Base-by-base conservation (phyloP, 1,139 yeast species). In the Lodderomyces jiufengensis region DNA sequence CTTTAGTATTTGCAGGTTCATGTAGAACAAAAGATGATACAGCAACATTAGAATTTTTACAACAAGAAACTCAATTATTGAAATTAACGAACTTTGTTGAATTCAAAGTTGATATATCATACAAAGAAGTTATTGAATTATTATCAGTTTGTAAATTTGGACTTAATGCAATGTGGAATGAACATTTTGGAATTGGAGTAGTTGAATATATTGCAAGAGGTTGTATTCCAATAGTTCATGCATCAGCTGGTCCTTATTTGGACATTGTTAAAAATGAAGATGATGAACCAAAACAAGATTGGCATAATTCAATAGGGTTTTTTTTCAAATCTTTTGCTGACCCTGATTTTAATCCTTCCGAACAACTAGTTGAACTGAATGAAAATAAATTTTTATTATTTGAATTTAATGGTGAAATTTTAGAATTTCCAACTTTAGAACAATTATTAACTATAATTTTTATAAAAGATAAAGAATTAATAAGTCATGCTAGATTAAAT, bases 91-190 rank as follows among this genome's bases (percentile, higher is more conserved):
- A 66, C 2, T 60, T 65, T 35, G 76, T 88, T 31, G 77, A 78
- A 33, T 84, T 92, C 49, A 71, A 80, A 3, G 73, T 85, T 6
- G 95, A 92, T 57, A 83, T 92, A 28, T 72, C 87, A 5, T 86
- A 87, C 64, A 70, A 66, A 2, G 73, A 70, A 20, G 80, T 94
- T 13, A 66, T 76, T 30, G 52, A 60, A 24, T 72, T 75, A 44
- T 65, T 94, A 31, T 53, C 67, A n/a, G 61, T 59, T 7, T 77
- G 90, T 2, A 77, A 80, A 27, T 80, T 77, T 49, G 98, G 98
- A 3, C 68, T 92, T 32, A 90, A 94, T 52, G 92, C 96, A 20
- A 94, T 94, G 99, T 94, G 98, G 98, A 92, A 94, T 59, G 99
- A 94, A 63, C 99, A 94, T 63, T 94, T 94, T 56, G 99, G 99